Conservation (phyloP, 345 rosid species). For the Corchorus capsularis region DNA sequence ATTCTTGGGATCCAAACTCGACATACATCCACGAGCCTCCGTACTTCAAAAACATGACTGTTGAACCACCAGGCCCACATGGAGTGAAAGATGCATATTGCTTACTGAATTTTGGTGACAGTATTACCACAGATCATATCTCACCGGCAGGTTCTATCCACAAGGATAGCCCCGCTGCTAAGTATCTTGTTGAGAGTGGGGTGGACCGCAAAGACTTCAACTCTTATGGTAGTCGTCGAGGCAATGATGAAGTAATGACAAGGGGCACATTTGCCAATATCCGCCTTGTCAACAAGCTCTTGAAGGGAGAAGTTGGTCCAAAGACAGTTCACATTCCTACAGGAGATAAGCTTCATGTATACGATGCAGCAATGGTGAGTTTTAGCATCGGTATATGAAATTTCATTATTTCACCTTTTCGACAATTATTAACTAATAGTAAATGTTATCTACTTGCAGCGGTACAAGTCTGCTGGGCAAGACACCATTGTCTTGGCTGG, state of each 20-base stretch:
- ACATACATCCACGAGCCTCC: slow-evolving; percentile 91
- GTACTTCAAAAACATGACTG: slow-evolving; percentile 72
- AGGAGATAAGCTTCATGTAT: slow-evolving; percentile 72
- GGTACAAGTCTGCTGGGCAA: slow-evolving; percentile 63
- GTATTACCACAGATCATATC: slow-evolving; percentile 86
- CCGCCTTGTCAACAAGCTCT: slow-evolving; percentile 72
- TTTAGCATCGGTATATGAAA: neutral
- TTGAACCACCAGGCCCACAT: slow-evolving; percentile 70
- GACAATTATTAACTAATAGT: neutral
- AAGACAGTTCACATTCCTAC: slow-evolving; percentile 75
- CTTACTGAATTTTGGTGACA: slow-evolving; percentile 76
- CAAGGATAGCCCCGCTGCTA: slow-evolving; percentile 78
- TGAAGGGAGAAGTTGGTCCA: slow-evolving; percentile 87
- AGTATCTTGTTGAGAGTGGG: slow-evolving; percentile 65
- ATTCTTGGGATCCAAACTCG: slow-evolving; percentile 77
- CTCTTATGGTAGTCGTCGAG: slow-evolving; percentile 85
- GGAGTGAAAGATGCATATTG: slow-evolving; percentile 87
- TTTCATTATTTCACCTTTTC: too few species aligned
- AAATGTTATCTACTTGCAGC: slow-evolving; percentile 39
- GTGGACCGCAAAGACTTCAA: slow-evolving; percentile 66
- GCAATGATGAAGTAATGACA: slow-evolving; percentile 81
- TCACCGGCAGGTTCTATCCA: slow-evolving; percentile 90
- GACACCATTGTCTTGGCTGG: slow-evolving; percentile 82
- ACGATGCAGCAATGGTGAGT: slow-evolving; percentile 80
- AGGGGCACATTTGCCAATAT: slow-evolving; percentile 91